These are phyloP conservation scores for Penicillium waksmanii DNA, from an alignment of 495 filamentous ascomycete species.

Conservation along the genomic window DNA sequence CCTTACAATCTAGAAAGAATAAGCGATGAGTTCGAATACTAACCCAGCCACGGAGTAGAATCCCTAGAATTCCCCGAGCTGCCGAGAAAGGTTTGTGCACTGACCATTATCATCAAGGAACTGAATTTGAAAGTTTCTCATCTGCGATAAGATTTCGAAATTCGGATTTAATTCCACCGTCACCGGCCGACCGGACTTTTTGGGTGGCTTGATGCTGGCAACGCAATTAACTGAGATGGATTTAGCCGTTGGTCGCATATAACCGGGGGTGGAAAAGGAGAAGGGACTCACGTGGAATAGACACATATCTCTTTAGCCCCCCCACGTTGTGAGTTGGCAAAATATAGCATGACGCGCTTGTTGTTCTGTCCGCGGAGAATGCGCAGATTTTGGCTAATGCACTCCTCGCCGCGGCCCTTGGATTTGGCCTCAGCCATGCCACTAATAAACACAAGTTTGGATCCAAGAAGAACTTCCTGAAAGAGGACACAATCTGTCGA, in stretches of 20 bases:
- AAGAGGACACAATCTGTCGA: conserved; percentile 45
- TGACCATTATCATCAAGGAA: conserved; percentile 51
- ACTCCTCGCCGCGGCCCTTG: conserved; percentile 53
- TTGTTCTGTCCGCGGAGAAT: conserved; percentile 44
- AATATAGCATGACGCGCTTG: conserved; percentile 45
- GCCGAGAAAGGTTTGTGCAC: conserved; percentile 11
- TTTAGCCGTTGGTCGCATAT: background rate
- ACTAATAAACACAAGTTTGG: conserved; percentile 45
- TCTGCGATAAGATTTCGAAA: conserved; percentile 46
- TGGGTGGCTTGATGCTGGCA: conserved; percentile 41
- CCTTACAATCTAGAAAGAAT: conserved; percentile 24
- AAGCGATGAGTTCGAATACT: conserved; percentile 7
- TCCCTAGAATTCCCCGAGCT: background rate
- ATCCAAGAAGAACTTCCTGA: conserved; percentile 48
- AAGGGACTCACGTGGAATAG: conserved; percentile 42
- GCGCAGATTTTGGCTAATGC: conserved; percentile 53
- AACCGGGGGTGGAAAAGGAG: background rate
- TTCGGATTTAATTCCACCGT: conserved; percentile 45
- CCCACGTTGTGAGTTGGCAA: conserved; percentile 50
- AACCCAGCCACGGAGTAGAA: background rate
- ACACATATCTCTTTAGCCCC: conserved; percentile 48
- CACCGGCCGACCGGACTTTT: conserved; percentile 47
- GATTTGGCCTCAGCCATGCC: conserved; percentile 52
- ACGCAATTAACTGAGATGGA: conserved; percentile 44
- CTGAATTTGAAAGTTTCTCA: conserved; percentile 44